Evolutionary conservation across 495 filamentous ascomycete genomes (phyloP).

Genomic region (Penicillium crystallinum): DNA sequence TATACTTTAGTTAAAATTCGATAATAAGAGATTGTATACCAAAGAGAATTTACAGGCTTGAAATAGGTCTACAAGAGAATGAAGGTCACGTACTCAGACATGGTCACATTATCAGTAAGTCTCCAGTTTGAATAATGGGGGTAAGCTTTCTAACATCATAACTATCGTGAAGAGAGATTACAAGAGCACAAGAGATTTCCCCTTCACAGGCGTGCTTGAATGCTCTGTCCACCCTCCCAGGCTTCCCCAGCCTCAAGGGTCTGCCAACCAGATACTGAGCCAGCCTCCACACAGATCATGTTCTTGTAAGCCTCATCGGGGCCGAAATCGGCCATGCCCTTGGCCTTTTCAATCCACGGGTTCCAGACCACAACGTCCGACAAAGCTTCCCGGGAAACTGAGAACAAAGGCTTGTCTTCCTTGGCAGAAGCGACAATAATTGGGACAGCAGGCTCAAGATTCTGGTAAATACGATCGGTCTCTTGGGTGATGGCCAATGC

Average conservation of each 20-base stretch:
- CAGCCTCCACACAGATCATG: slow-evolving; percentile 93
- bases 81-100: not conserved
- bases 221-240: slow-evolving; percentile 84
- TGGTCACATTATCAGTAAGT: not conserved
- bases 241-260: slow-evolving; percentile 79
- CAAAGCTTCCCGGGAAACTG: slow-evolving; percentile 73
- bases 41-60: not conserved
- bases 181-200: not conserved
- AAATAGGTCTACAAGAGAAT: not conserved
- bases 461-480: slow-evolving; percentile 74
- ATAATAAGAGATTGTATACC: not conserved
- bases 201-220: slow-evolving; percentile 38
- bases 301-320: slow-evolving; percentile 84
- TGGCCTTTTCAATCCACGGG: slow-evolving; percentile 82
- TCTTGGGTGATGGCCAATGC: slow-evolving; percentile 61
- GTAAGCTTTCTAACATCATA: slow-evolving; percentile 17
- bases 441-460: slow-evolving; percentile 54
- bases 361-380: slow-evolving; percentile 94
- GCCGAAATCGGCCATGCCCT: slow-evolving; percentile 78
- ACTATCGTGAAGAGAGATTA: slow-evolving; percentile 3
- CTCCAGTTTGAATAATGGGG: slow-evolving; percentile 6
- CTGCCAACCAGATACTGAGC: slow-evolving; percentile 74
- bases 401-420: slow-evolving; percentile 58
- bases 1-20: not conserved
- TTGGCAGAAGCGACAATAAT: slow-evolving; percentile 50